phyloP scores from a whole-genome alignment of 2,329 filamentous ascomycete species.

The Epichloe sylvatica region DNA sequence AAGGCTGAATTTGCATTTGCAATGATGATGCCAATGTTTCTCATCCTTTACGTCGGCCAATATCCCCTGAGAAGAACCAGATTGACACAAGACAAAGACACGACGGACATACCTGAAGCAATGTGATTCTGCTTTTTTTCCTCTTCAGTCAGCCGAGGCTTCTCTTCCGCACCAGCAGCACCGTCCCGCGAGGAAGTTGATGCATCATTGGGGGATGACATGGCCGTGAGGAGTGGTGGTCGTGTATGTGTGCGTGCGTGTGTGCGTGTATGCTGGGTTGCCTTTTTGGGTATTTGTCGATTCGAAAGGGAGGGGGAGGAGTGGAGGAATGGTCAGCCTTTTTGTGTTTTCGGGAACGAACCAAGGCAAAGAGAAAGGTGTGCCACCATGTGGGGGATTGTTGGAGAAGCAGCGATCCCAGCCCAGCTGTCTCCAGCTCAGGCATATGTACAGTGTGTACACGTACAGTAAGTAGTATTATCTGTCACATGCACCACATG shows the following conservation, averaged over 20 bases:
- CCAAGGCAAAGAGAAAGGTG: too few relatives aligned
- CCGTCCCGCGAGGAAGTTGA: conserved; percentile 8
- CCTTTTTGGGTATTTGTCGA: background rate
- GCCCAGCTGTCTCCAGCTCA: background rate
- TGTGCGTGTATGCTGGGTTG: background rate
- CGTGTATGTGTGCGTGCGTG: background rate
- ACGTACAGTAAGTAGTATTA: background rate
- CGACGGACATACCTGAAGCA: conserved; percentile 29
- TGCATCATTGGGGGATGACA: conserved; percentile 10
- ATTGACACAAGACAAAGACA: background rate
- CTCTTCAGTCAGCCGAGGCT: conserved; percentile 37
- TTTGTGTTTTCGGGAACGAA: background rate
- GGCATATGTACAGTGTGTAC: background rate
- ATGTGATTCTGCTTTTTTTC: conserved; percentile 44
- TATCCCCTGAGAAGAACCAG: background rate
- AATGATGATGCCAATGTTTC: background rate
- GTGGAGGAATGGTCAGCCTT: background rate
- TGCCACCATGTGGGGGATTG: background rate
- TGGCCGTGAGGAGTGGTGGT: background rate
- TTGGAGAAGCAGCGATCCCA: background rate
- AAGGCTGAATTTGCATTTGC: background rate
- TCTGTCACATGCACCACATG: conserved; percentile 3
- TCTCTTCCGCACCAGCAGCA: conserved; percentile 25
- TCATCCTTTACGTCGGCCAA: background rate
- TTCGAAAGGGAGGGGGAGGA: background rate